These are phyloP conservation scores for Hansfordia pulvinata DNA, from an alignment of 2,329 filamentous ascomycete species.

Conservation along the genomic window DNA sequence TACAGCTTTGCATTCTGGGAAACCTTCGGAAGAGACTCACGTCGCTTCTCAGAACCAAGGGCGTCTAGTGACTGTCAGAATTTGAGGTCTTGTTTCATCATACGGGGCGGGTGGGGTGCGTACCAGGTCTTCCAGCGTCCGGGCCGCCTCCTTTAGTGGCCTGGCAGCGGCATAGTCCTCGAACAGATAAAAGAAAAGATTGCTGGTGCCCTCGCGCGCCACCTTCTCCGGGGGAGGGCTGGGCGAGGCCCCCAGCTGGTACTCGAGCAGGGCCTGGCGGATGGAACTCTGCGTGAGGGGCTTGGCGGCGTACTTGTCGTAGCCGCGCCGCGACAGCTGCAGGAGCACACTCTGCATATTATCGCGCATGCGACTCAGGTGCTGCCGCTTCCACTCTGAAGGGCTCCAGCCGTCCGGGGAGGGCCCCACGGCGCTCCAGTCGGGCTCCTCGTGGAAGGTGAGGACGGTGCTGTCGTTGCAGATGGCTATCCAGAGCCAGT, in stretches of 20 bases:
- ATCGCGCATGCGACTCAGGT: conserved; percentile 20
- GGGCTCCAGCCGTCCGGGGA: conserved; percentile 10
- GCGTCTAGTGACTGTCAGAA: conserved; percentile 15
- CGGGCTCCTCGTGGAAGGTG: conserved; percentile 50
- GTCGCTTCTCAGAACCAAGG: conserved; percentile 18
- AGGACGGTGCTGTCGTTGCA: conserved; percentile 58
- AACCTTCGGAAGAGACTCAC: conserved; percentile 14
- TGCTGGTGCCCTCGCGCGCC: conserved; percentile 36
- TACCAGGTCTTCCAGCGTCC: conserved; percentile 34
- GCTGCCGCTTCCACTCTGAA: conserved; percentile 10
- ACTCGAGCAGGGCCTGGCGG: conserved; percentile 14
- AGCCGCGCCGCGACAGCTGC: conserved; percentile 24
- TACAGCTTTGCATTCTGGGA: conserved; percentile 5
- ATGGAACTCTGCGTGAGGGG: conserved; percentile 27
- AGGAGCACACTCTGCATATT: conserved; percentile 23
- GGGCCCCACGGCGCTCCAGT: conserved; percentile 15
- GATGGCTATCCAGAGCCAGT: conserved; percentile 60
- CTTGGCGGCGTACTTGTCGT: conserved; percentile 19
- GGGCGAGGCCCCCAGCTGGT: not conserved
- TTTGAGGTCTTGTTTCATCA: too few species aligned
- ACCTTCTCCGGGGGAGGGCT: not conserved
- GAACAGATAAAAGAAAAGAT: conserved; percentile 54
- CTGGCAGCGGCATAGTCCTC: conserved; percentile 51
- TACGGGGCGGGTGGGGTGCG: conserved; percentile 5
- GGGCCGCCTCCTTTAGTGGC: conserved; percentile 30